phyloP scores from a whole-genome alignment of 176 grass and related monocot genomes.

The Tillandsia leiboldiana region DNA sequence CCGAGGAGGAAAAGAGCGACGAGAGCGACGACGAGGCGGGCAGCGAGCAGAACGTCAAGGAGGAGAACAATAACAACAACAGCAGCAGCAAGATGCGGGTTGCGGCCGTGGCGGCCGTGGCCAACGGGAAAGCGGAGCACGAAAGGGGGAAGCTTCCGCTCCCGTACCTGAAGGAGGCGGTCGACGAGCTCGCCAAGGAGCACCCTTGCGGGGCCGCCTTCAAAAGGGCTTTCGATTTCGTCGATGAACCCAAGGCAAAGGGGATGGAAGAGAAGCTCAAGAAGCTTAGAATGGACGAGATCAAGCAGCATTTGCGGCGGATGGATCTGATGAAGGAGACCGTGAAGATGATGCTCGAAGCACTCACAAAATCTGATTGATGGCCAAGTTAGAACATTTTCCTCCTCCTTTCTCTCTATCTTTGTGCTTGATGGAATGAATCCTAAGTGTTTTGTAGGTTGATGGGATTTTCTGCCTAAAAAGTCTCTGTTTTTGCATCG shows the following conservation, averaged over 20 bases:
- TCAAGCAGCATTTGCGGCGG: slow-evolving; percentile 43
- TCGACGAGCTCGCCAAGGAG: slow-evolving; percentile 45
- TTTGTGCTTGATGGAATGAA: too few species aligned
- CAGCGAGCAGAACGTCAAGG: slow-evolving; percentile 18
- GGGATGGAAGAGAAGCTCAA: slow-evolving; percentile 54
- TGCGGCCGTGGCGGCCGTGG: neutral
- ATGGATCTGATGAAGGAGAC: slow-evolving; percentile 71
- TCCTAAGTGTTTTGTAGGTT: too few species aligned
- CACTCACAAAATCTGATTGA: slow-evolving; percentile 30
- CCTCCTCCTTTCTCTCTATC: neutral
- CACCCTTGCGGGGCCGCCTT: slow-evolving; percentile 27
- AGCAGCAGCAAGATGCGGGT: slow-evolving; percentile 20
- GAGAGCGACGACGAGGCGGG: slow-evolving; percentile 30
- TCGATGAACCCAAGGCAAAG: slow-evolving; percentile 33
- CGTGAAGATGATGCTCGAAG: slow-evolving; percentile 51
- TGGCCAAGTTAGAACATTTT: neutral
- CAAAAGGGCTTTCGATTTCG: slow-evolving; percentile 50
- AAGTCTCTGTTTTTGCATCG: too few species aligned
- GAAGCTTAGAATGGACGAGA: slow-evolving; percentile 40
- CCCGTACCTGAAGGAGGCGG: slow-evolving; percentile 49
- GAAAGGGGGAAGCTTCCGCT: slow-evolving; percentile 33
- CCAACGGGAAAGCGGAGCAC: slow-evolving; percentile 16
- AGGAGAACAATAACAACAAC: neutral
- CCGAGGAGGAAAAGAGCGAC: slow-evolving; percentile 18
- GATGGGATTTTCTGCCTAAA: too few species aligned